phyloP scores from a whole-genome alignment of 1,284 basidiomycete genomes.

The Melampsora allii-populina region DNA sequence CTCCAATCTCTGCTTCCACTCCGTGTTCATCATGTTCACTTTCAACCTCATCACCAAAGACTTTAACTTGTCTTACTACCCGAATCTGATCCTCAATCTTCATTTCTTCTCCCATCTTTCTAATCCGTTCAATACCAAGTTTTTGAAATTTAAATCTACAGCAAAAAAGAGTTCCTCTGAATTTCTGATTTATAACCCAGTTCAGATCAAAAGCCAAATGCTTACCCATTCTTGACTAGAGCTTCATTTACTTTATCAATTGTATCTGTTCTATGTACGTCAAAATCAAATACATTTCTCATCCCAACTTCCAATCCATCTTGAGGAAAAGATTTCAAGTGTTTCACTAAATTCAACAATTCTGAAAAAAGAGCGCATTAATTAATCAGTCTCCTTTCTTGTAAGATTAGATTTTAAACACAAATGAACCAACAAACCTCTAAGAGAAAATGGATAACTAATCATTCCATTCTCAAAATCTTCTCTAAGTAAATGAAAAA shows the following conservation, averaged over 20 bases:
- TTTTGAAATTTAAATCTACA: neutral
- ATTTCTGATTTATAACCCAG: neutral
- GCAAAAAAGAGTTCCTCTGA: neutral
- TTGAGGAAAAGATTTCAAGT: slow-evolving; percentile 52
- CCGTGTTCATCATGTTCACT: neutral
- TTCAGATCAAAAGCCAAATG: slow-evolving; percentile 30
- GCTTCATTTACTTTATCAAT: slow-evolving; percentile 51
- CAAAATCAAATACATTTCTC: slow-evolving; percentile 54
- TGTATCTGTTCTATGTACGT: slow-evolving; percentile 52
- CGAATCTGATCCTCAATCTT: neutral
- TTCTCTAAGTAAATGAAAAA: neutral
- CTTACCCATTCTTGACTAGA: slow-evolving; percentile 48
- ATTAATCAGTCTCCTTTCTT: neutral
- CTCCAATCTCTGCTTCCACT: slow-evolving; percentile 50
- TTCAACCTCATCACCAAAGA: neutral
- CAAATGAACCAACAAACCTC: neutral
- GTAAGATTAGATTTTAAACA: slow-evolving; percentile 23
- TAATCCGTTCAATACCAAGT: neutral
- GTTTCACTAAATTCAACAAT: slow-evolving; percentile 53
- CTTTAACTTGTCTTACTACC: neutral
- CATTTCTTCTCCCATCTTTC: neutral
- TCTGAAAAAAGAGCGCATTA: slow-evolving; percentile 48
- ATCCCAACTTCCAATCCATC: slow-evolving; percentile 52
- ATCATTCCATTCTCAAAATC: neutral
- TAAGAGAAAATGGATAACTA: neutral